phyloP scores from a whole-genome alignment of 129 eudicot genomes.

The Flaveria sonorensis region DNA sequence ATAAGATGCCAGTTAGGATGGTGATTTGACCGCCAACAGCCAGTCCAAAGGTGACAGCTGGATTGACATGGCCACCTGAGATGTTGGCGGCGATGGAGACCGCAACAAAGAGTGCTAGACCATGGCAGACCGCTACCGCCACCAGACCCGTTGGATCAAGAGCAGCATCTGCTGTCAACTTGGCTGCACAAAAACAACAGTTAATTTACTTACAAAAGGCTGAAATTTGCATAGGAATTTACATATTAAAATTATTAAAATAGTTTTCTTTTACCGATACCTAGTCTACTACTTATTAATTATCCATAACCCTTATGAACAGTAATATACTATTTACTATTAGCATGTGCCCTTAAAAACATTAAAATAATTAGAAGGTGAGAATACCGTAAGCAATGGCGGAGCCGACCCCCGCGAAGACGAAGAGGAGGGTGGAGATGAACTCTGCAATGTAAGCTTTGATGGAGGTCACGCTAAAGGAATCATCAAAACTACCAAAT shows the following conservation, averaged over 20 bases:
- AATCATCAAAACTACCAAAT: slow-evolving; percentile 65
- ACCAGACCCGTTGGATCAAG: slow-evolving; percentile 58
- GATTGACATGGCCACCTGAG: slow-evolving; percentile 68
- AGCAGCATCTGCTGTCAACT: slow-evolving; percentile 51
- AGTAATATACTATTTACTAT: no score
- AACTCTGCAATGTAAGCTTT: slow-evolving; percentile 77
- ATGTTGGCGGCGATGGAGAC: slow-evolving; percentile 65
- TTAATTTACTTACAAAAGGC: not conserved
- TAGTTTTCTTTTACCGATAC: no score
- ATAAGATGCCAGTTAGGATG: slow-evolving; percentile 55
- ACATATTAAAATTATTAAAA: not conserved
- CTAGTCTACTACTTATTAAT: no score
- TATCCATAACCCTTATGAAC: no score
- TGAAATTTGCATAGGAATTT: not conserved
- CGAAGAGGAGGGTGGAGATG: slow-evolving; percentile 83
- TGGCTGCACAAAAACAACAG: slow-evolving; percentile 33
- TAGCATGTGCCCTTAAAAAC: no score
- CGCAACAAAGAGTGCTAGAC: slow-evolving; percentile 63
- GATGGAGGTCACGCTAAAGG: slow-evolving; percentile 53
- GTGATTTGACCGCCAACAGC: slow-evolving; percentile 70
- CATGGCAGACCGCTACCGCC: slow-evolving; percentile 59
- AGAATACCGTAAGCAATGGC: slow-evolving; percentile 70
- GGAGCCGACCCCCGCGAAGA: slow-evolving; percentile 91
- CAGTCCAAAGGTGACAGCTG: slow-evolving; percentile 72
- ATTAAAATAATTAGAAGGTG: not conserved